phyloP scores from a whole-genome alignment of 23 red algal species.

The Pyropia haitanensis region DNA sequence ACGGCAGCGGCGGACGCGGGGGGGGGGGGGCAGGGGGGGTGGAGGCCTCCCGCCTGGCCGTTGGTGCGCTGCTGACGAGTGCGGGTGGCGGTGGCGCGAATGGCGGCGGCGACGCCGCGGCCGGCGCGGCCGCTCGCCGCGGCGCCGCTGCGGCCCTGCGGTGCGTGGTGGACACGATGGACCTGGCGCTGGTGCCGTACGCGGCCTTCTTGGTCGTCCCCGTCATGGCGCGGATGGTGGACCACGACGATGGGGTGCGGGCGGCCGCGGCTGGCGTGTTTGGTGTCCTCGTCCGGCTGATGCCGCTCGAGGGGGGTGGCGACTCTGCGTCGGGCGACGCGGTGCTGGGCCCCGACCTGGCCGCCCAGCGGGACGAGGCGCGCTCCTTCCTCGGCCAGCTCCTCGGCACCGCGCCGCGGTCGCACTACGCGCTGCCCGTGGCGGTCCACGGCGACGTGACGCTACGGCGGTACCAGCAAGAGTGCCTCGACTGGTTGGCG shows the following conservation, averaged over 20 bases:
- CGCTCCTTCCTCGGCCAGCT: conserved; percentile 82
- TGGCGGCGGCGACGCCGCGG: conserved; percentile 22
- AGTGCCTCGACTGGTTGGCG: conserved; percentile 90
- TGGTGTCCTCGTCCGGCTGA: conserved; percentile 74
- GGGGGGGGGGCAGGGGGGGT: too few relatives aligned
- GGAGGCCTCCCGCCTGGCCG: neutral
- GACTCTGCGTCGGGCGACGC: conserved; percentile 35
- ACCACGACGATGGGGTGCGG: conserved; percentile 71
- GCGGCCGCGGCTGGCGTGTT: conserved; percentile 52
- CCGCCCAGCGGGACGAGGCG: conserved; percentile 38
- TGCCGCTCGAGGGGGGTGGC: conserved; percentile 87
- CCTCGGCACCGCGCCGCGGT: conserved; percentile 48
- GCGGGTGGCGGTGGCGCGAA: conserved; percentile 1
- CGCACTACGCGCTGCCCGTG: conserved; percentile 59
- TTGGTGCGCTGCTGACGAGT: neutral
- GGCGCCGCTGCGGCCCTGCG: conserved; percentile 42
- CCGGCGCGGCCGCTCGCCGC: conserved; percentile 13
- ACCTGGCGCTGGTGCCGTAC: conserved; percentile 65
- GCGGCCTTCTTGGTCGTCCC: conserved; percentile 87
- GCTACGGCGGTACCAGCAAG: conserved; percentile 88
- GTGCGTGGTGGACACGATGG: conserved; percentile 52
- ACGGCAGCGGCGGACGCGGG: too few relatives aligned
- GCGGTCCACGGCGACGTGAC: conserved; percentile 59
- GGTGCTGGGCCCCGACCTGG: conserved; percentile 18
- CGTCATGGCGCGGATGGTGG: conserved; percentile 83